Percentiles rank a stretch among this genome's conserved stretches.
Conservation (phyloP, 257 asterid genomes). For the Plectranthus barbatus region DNA sequence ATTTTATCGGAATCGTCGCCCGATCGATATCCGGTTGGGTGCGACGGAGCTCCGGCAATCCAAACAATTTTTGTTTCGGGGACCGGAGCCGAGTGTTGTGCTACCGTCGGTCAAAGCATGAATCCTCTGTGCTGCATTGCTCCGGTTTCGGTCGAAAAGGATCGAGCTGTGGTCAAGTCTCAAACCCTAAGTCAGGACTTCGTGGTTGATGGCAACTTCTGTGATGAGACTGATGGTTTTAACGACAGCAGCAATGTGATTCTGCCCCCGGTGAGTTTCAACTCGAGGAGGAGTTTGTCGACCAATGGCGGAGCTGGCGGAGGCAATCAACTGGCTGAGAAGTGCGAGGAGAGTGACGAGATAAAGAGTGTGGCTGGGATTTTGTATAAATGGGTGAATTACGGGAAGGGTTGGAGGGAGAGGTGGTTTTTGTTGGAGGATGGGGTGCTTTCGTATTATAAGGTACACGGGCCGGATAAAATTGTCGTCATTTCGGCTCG, state of each 20-base stretch:
- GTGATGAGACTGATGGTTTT: constrained; percentile 12
- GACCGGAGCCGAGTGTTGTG: constrained; percentile 24
- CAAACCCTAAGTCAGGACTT: constrained; percentile 47
- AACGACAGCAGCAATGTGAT: constrained; percentile 16
- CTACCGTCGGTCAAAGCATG: constrained; percentile 31
- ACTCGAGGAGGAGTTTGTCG: constrained; percentile 63
- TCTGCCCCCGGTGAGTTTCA: constrained; percentile 36
- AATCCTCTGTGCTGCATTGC: constrained; percentile 99
- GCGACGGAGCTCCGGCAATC: constrained; percentile 26
- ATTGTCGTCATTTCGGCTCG: constrained; percentile 35
- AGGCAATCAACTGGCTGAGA: constrained; percentile 24
- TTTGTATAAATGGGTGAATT: constrained; percentile 91
- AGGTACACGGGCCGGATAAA: no score
- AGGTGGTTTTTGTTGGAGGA: constrained; percentile 96
- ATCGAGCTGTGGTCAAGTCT: constrained; percentile 64
- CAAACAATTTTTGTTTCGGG: constrained; percentile 12
- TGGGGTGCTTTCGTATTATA: constrained; percentile 86
- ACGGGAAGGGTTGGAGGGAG: constrained; percentile 96
- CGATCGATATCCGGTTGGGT: constrained; percentile 59
- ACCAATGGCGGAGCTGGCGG: constrained; percentile 32
- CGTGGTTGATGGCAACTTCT: constrained; percentile 27
- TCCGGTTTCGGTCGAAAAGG: constrained; percentile 89
- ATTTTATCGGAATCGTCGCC: constrained; percentile 36
- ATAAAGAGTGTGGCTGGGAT: constrained; percentile 63
- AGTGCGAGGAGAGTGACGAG: constrained; percentile 39